Percentiles rank a stretch among this genome's conserved stretches.
phyloP scores from a whole-genome alignment of 2,329 filamentous ascomycete species.

The Aureobasidium sp. region DNA sequence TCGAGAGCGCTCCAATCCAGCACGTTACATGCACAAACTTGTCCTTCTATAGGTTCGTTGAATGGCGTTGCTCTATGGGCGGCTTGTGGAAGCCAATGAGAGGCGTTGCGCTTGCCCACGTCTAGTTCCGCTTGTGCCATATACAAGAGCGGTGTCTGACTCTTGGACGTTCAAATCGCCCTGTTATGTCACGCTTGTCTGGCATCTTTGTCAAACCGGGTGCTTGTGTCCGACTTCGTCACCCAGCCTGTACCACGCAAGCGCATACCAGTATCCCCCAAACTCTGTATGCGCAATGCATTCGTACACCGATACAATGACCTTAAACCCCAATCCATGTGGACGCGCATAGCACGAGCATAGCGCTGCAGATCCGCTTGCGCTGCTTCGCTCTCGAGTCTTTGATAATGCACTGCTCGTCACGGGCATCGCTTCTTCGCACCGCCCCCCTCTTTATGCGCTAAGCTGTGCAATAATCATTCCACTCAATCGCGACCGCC shows the following conservation, averaged over 20 bases:
- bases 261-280: conserved; percentile 12
- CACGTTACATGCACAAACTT: neutral
- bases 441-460: neutral
- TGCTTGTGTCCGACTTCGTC: conserved; percentile 7
- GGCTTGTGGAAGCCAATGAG: conserved; percentile 15
- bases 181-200: conserved; percentile 5
- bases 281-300: conserved; percentile 5
- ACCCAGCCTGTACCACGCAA: conserved; percentile 7
- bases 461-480: neutral
- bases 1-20: neutral
- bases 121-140: conserved; percentile 16
- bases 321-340: conserved; percentile 4
- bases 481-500: conserved; percentile 5
- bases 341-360: conserved; percentile 10
- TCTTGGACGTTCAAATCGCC: conserved; percentile 4
- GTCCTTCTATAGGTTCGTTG: neutral
- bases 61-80: conserved; percentile 3
- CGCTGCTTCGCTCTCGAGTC: neutral
- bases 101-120: conserved; percentile 15
- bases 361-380: conserved; percentile 14
- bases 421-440: neutral
- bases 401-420: neutral
- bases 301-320: conserved; percentile 12
- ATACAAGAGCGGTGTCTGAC: conserved; percentile 16
- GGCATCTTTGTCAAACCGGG: conserved; percentile 1